Percentiles rank a stretch among this genome's conserved stretches.
These are phyloP conservation scores for Solanum lignicaule DNA, from an alignment of 257 asterid species.

Conservation along the genomic window DNA sequence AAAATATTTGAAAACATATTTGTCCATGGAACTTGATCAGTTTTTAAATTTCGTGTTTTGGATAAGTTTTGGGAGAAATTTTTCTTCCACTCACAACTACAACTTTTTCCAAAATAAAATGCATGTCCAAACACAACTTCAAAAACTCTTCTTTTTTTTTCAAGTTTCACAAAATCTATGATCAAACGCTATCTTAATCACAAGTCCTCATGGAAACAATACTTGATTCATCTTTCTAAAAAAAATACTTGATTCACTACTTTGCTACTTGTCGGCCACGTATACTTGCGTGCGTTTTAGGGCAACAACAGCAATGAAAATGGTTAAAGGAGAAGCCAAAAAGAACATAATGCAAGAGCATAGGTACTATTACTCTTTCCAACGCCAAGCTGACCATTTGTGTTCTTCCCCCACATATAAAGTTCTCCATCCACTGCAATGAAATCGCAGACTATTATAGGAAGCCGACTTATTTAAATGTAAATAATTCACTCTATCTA, in stretches of 20 bases:
- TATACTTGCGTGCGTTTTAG: background rate
- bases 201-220: background rate
- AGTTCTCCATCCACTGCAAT: constrained; percentile 85
- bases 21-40: background rate
- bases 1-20: background rate
- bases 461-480: background rate
- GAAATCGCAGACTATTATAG: background rate
- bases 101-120: background rate
- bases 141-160: background rate
- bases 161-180: background rate
- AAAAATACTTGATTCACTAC: background rate
- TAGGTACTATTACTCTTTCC: constrained; percentile 66
- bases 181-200: background rate
- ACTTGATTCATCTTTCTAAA: background rate
- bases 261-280: background rate
- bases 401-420: constrained; percentile 88
- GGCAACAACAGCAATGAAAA: background rate
- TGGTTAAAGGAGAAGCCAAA: constrained; percentile 1
- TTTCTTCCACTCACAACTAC: background rate
- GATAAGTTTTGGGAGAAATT: background rate
- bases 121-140: background rate
- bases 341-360: background rate
- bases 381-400: constrained; percentile 91
- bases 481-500: background rate
- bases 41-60: background rate